Percentiles rank a stretch among this genome's conserved stretches.
These are phyloP conservation scores for Gaertneriomyces sp. DNA, from an alignment of 192 early-diverging fungal species.

Conservation along the genomic window DNA sequence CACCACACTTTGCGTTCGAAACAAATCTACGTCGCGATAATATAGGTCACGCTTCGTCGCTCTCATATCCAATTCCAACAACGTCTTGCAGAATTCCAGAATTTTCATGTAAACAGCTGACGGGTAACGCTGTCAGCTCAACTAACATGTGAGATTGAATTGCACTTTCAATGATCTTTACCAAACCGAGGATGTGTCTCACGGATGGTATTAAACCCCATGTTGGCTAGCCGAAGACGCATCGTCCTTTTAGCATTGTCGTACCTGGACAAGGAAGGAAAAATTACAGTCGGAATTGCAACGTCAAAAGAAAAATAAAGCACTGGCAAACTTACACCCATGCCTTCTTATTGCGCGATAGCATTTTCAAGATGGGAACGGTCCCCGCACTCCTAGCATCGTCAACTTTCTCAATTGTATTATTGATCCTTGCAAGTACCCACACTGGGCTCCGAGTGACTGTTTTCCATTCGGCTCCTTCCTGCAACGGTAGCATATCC, in stretches of 20 bases:
- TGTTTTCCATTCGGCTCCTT: too few relatives aligned
- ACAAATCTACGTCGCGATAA: slow-evolving; percentile 33
- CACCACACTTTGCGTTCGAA: slow-evolving; percentile 25
- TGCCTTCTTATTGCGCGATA: slow-evolving; percentile 16
- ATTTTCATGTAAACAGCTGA: slow-evolving; percentile 16
- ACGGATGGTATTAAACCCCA: slow-evolving; percentile 6
- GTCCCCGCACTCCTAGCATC: neutral
- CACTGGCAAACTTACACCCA: slow-evolving; percentile 16
- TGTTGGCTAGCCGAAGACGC: neutral
- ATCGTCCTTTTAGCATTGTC: slow-evolving; percentile 2
- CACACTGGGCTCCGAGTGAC: too few relatives aligned
- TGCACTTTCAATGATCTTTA: neutral
- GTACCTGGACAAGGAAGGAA: neutral
- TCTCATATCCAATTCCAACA: slow-evolving; percentile 17
- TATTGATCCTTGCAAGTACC: too few relatives aligned
- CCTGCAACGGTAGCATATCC: too few relatives aligned
- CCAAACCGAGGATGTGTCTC: slow-evolving; percentile 1
- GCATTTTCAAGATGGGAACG: slow-evolving; percentile 12
- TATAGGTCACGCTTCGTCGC: slow-evolving; percentile 42
- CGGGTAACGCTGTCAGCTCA: neutral
- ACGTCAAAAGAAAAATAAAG: neutral
- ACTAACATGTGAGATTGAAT: neutral
- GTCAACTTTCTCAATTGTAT: too few relatives aligned
- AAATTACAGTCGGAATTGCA: neutral
- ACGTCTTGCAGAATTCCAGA: slow-evolving; percentile 23